Base-by-base conservation (phyloP, 108 stramenopile genomes). In the Bacterosira constricta region DNA sequence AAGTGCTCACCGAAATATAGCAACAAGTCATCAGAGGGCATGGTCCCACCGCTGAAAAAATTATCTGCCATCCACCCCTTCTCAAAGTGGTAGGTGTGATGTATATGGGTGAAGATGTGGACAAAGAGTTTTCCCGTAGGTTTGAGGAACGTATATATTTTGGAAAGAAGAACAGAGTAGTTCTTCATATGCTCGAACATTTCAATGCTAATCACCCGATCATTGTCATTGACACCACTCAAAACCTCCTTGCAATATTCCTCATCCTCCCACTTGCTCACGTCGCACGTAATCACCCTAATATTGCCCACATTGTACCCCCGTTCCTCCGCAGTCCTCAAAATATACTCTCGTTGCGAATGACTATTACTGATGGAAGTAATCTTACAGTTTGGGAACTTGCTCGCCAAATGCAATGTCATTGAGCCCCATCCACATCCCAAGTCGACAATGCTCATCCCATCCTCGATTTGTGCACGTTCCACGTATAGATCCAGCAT, bases 141-240 rank as follows among this genome's bases (percentile, higher is more conserved):
- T 53, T 82, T 83, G 49, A 99, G 80, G 86, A 94, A 97, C 20
- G 63, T 50, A 26, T 87, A 45, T 18, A 99, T 77, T 75, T 96
- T 96, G 10, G 60, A 44, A 32, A 99, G 71, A 34, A 99, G 82
- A 26, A 44, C 29, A 27, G 88, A 61, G 73, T 99, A 99, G 75
- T 99, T 99, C 77, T 98, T 98, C 96, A 98, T 96, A 84, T 99
- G 98, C 73, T 99, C 98, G 55, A 99, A 95, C 88, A 93, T 93
- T 79, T 99, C 98, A 20, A 99, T 89, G 34, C 87, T 85, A 61
- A 96, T 80, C 36, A 96, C 96, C 20, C 91, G 83, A 71, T 97
- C 95, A 69, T 92, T 92, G 35, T 68, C 71, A 46, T 63, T 56
- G 47, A 93, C 86, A 10, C 84, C 92, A 35, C 81, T 69, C 72